Conservation (phyloP, 1,139 yeast genomes). For the Groenewaldozyma auringiensis region DNA sequence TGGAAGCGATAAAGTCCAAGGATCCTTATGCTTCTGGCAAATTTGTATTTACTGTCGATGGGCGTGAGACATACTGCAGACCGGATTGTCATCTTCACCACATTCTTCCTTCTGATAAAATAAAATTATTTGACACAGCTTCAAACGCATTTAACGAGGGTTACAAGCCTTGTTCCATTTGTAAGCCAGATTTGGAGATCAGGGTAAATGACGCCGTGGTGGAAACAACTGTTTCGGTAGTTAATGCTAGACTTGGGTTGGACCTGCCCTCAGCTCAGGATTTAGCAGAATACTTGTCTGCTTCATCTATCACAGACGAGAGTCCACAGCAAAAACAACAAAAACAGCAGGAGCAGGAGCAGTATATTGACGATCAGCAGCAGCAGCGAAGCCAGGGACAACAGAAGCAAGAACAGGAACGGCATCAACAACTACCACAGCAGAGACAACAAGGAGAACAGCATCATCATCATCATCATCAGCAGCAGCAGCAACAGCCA, state of each 20-base stretch:
- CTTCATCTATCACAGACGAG: slow-evolving; percentile 1
- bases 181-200: slow-evolving; percentile 36
- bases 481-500: background rate
- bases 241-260: slow-evolving; percentile 53
- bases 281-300: slow-evolving; percentile 14
- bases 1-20: slow-evolving; percentile 7
- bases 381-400: too few species aligned
- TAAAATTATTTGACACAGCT: slow-evolving; percentile 38
- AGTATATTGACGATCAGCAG: too few species aligned
- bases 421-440: background rate
- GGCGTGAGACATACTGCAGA: slow-evolving; percentile 41
- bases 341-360: too few species aligned
- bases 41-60: slow-evolving; percentile 14
- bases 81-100: slow-evolving; percentile 59
- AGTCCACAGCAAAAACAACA: too few species aligned
- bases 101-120: slow-evolving; percentile 39
- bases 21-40: slow-evolving; percentile 11
- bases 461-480: background rate
- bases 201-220: slow-evolving; percentile 45
- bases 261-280: slow-evolving; percentile 31
- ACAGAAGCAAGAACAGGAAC: background rate
- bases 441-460: background rate
- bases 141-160: slow-evolving; percentile 42
- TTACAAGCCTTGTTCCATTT: slow-evolving; percentile 45
- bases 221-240: slow-evolving; percentile 48